Conservation (phyloP, 2,329 filamentous ascomycete genomes). For the Fusarium ambrosium region DNA sequence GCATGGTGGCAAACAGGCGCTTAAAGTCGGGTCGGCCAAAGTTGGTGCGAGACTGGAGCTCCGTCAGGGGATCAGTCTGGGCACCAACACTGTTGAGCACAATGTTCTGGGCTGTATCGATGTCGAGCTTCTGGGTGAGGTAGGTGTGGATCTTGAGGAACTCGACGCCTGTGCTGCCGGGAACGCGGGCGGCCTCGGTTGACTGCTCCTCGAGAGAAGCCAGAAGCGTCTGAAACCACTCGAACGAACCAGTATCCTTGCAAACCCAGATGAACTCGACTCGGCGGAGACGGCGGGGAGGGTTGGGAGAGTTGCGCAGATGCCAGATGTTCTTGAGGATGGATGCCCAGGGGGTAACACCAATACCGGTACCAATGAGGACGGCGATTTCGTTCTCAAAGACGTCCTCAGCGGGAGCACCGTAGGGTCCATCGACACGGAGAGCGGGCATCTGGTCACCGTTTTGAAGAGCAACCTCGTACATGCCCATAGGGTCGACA, state of each 20-base stretch:
- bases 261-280: slow-evolving; percentile 99
- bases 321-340: slow-evolving; percentile 99
- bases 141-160: slow-evolving; percentile 99
- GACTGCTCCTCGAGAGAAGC: slow-evolving; percentile 92
- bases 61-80: slow-evolving; percentile 89
- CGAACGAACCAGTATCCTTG: slow-evolving; percentile 94
- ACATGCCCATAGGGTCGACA: slow-evolving; percentile 95
- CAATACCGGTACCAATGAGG: slow-evolving; percentile 87
- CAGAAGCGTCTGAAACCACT: slow-evolving; percentile 98
- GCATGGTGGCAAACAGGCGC: slow-evolving; percentile 85
- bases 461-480: slow-evolving; percentile 94
- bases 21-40: slow-evolving; percentile 94
- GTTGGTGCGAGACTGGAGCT: slow-evolving; percentile 90
- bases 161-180: slow-evolving; percentile 78
- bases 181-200: slow-evolving; percentile 74
- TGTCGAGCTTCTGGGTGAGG: slow-evolving; percentile 92
- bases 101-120: slow-evolving; percentile 95
- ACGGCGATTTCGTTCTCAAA: slow-evolving; percentile 94
- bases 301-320: slow-evolving; percentile 88
- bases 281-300: slow-evolving; percentile 87
- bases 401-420: slow-evolving; percentile 96
- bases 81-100: slow-evolving; percentile 95
- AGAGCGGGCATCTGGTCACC: slow-evolving; percentile 92
- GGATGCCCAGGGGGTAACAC: slow-evolving; percentile 87
- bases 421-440: slow-evolving; percentile 94